phyloP scores from a whole-genome alignment of 345 rosid species.

The Arabidopsis suecica region DNA sequence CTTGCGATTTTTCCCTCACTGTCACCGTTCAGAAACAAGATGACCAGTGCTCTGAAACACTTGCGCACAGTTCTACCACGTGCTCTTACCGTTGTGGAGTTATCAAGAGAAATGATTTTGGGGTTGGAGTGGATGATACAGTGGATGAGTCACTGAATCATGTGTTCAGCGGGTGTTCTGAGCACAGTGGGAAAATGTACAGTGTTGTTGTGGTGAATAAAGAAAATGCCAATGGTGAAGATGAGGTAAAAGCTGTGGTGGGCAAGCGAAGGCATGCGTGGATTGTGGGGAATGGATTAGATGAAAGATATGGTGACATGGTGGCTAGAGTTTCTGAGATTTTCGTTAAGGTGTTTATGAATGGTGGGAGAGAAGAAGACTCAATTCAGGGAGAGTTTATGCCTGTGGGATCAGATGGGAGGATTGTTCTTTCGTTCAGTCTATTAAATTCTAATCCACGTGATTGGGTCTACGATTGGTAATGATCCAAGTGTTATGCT shows the following conservation, averaged over 20 bases:
- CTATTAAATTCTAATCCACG: conserved; percentile 82
- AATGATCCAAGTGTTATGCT: conserved; percentile 35
- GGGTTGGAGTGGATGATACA: conserved; percentile 48
- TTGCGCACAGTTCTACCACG: conserved; percentile 6
- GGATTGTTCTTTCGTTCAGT: conserved; percentile 81
- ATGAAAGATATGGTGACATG: conserved; percentile 43
- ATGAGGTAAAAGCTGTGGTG: conserved; percentile 60
- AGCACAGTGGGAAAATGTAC: conserved; percentile 49
- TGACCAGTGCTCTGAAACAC: conserved; percentile 44
- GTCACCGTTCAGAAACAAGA: conserved; percentile 53
- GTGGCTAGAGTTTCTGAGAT: conserved; percentile 66
- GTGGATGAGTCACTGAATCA: conserved; percentile 67
- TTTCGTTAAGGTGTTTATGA: conserved; percentile 73
- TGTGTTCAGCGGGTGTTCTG: conserved; percentile 52
- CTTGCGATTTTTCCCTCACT: conserved; percentile 65
- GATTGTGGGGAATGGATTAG: conserved; percentile 66
- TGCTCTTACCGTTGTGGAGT: conserved; percentile 60
- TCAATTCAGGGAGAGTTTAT: conserved; percentile 79
- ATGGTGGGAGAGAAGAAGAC: conserved; percentile 83
- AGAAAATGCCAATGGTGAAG: conserved; percentile 38
- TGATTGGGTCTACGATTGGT: conserved; percentile 94
- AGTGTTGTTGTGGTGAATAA: conserved; percentile 68
- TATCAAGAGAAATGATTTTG: conserved; percentile 48
- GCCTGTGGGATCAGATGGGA: conserved; percentile 98
- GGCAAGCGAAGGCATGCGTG: conserved; percentile 91